Evolutionary conservation across 352 stramenopile species (phyloP).

Genomic region (Pythium guiyangense): DNA sequence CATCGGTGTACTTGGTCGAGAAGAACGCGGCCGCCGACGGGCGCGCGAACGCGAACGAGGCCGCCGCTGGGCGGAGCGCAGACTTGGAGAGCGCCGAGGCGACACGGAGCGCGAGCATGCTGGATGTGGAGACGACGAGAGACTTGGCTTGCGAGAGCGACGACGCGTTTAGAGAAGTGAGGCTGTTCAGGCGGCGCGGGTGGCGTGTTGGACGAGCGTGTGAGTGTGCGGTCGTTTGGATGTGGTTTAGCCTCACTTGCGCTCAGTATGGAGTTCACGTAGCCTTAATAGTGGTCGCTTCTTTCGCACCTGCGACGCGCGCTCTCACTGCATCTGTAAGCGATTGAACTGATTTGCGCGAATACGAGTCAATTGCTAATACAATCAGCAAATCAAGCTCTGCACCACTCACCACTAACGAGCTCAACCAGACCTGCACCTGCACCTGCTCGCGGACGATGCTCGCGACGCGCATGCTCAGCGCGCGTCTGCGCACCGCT

Average conservation of each 20-base stretch:
- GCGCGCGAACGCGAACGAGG: conserved; percentile 41
- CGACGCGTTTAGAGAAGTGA: background rate
- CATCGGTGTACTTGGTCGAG: conserved; percentile 85
- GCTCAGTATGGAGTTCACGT: background rate
- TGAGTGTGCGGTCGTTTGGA: too few species aligned
- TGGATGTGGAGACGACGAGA: background rate
- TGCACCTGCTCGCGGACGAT: background rate
- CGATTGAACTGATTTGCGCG: background rate
- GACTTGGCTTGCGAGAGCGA: background rate
- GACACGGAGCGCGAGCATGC: conserved; percentile 50
- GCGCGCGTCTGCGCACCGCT: conserved; percentile 1
- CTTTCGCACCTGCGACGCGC: background rate
- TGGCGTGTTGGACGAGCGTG: background rate
- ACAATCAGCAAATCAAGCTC: background rate
- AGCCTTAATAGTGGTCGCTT: background rate
- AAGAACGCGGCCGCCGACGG: conserved; percentile 26
- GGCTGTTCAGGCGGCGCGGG: background rate
- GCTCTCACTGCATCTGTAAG: background rate
- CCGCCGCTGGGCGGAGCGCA: conserved; percentile 22
- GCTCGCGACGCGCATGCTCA: conserved; percentile 5
- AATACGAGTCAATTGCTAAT: background rate
- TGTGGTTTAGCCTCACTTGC: background rate
- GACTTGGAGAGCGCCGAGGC: conserved; percentile 51
- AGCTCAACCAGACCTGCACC: conserved; percentile 1
- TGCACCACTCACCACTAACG: background rate